Conservation (phyloP, 1,284 basidiomycete genomes). For the Polyporus tsugae region DNA sequence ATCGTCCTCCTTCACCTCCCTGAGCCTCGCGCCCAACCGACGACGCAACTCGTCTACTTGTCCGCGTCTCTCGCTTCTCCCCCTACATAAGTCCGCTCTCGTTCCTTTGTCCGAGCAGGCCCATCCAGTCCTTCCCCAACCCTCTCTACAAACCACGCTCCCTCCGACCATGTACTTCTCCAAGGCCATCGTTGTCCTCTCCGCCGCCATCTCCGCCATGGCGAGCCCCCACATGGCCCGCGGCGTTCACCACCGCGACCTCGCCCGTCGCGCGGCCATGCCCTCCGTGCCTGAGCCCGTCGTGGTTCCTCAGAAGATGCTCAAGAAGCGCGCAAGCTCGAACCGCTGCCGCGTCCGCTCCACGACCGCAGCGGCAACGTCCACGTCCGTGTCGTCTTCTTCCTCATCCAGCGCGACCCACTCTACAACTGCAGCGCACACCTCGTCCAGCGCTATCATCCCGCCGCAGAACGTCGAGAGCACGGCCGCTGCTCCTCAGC, state of each 20-base stretch:
- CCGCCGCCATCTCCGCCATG: conserved; percentile 51
- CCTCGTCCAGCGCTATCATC: conserved; percentile 28
- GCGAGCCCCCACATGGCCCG: conserved; percentile 56
- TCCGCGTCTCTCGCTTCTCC: conserved; percentile 15
- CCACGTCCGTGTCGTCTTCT: conserved; percentile 14
- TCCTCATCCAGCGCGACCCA: conserved; percentile 1
- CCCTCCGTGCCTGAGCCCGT: conserved; percentile 39
- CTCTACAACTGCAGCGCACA: conserved; percentile 17
- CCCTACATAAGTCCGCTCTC: conserved; percentile 34
- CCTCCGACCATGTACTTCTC: conserved; percentile 54
- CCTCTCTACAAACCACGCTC: conserved; percentile 33
- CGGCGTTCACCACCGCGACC: conserved; percentile 41
- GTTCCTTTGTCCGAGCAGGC: conserved; percentile 30
- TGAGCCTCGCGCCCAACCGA: conserved; percentile 26
- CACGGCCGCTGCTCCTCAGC: conserved; percentile 18
- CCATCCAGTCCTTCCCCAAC: conserved; percentile 29
- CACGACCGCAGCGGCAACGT: conserved; percentile 21
- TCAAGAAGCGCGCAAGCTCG: conserved; percentile 36
- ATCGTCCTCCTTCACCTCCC: conserved; percentile 22
- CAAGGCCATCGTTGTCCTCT: conserved; percentile 53
- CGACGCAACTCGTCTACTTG: conserved; percentile 21
- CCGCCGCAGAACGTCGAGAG: conserved; percentile 36
- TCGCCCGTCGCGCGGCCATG: conserved; percentile 47
- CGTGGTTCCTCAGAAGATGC: conserved; percentile 28
- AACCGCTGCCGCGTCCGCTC: conserved; percentile 39